Evolutionary conservation across 139 green algal genomes (phyloP).

Genomic region (Trebouxia sp.): DNA sequence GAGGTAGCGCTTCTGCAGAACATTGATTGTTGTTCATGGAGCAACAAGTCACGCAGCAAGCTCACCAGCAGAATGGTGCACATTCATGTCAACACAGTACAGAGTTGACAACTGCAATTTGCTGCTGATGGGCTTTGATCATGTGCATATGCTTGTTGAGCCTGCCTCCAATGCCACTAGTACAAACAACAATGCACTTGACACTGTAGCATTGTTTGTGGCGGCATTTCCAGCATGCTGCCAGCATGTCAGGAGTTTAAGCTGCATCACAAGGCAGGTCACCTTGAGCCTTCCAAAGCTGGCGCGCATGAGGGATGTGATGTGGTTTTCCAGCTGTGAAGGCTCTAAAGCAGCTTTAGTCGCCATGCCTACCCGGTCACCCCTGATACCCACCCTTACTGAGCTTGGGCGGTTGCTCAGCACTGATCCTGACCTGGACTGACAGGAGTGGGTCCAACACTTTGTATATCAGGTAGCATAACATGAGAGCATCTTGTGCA

Average conservation of each 20-base stretch:
- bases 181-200: no score
- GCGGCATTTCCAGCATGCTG: no score
- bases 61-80: no score
- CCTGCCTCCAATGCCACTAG: no score
- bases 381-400: conserved; percentile 6
- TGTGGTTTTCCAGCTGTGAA: conserved; percentile 25
- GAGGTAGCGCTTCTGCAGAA: conserved; percentile 28
- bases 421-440: not conserved
- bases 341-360: conserved; percentile 12
- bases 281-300: conserved; percentile 26
- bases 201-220: no score
- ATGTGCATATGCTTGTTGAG: no score
- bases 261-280: not conserved
- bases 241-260: not conserved
- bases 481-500: no score
- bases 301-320: conserved; percentile 16
- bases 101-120: no score
- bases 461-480: not conserved
- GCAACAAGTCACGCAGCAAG: no score
- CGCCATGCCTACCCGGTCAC: conserved; percentile 2
- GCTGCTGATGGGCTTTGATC: not conserved
- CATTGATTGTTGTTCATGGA: no score
- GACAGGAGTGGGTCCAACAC: not conserved
- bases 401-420: not conserved
- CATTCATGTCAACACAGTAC: no score